Evolutionary conservation across 768 basidiomycete species (phyloP).

Genomic region (Russula virescens): DNA sequence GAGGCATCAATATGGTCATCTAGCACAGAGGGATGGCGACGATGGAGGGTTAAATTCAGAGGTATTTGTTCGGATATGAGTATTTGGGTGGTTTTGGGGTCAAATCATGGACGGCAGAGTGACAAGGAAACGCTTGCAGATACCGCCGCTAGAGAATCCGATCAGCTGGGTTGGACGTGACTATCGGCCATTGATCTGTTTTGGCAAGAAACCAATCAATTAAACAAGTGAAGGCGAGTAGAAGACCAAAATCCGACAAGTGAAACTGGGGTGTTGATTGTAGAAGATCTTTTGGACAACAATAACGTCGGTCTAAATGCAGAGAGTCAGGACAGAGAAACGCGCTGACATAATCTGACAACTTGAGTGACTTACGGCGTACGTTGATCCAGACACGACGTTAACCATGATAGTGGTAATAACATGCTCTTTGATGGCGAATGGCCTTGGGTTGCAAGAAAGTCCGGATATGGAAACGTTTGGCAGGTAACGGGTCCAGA

Average conservation of each 20-base stretch:
- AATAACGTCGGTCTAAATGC: slow-evolving; percentile 37
- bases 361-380: slow-evolving; percentile 27
- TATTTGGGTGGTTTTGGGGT: slow-evolving; percentile 39
- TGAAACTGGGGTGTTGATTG: slow-evolving; percentile 34
- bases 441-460: slow-evolving; percentile 60
- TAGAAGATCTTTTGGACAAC: slow-evolving; percentile 45
- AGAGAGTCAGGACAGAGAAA: neutral
- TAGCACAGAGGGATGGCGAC: too few relatives aligned
- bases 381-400: slow-evolving; percentile 32
- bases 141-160: slow-evolving; percentile 41
- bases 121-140: slow-evolving; percentile 43
- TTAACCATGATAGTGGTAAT: slow-evolving; percentile 41
- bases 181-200: slow-evolving; percentile 35
- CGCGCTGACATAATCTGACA: neutral
- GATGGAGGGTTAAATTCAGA: too few relatives aligned
- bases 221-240: neutral
- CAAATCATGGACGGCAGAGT: slow-evolving; percentile 42
- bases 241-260: slow-evolving; percentile 25
- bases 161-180: slow-evolving; percentile 41
- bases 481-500: too few relatives aligned
- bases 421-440: slow-evolving; percentile 71
- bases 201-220: neutral
- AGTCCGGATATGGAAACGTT: slow-evolving; percentile 61
- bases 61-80: too few relatives aligned
- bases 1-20: too few relatives aligned